Base-by-base conservation (phyloP, 2,329 filamentous ascomycete species). In the Ceratocystis albifundus region DNA sequence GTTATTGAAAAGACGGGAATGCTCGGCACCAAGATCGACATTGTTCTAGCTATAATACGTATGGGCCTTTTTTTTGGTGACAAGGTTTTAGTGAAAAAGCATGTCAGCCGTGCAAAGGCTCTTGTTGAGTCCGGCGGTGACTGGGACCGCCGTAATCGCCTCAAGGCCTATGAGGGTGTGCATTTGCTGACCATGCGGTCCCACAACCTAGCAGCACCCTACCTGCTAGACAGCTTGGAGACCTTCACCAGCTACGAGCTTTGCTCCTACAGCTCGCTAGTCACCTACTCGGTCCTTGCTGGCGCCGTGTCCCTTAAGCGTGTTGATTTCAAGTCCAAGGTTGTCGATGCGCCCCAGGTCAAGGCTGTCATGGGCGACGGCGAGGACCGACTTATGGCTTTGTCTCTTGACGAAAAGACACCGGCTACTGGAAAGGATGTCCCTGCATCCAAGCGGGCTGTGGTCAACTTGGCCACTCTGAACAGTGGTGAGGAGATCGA, bases 221-320 rank as follows among this genome's bases (percentile, higher is more conserved):
- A 96, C 10, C 87, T 99, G 63, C 90, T 99, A 73, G 94, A 99
- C 80, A 96, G 90, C 74, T 82, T 99, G 71, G 96, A 93, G 32
- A 99, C 94, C 25, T 99, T 99, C 76, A 99, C 94, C 69, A 96
- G 91, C 76, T 96, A 96, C 79, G 94, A 99, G 77, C 85, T 99
- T 62, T 99, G 94, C 85, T 93, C 88, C 70, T 99, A 99, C 80
- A 96, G 91, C 68, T 88, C 85, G 69, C 84, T 99, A 28, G 94
- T 99, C 64, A 87, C 96, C 67, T 99, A 97, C 79, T 91, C 94
- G 1, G 93, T 97, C 25, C 86, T 99, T 44, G 91, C 94, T 45
- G 94, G 94, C 68, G 95, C 92, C 5, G 88, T 97, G 28, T 94
- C 93, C 59, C 84, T 99, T 66, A 96, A 96, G 80, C 88, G 94